Evolutionary conservation across 2,329 filamentous ascomycete genomes (phyloP), one percentile per base, ranked within the genome.

Genomic region (Neonectria ditissima): DNA sequence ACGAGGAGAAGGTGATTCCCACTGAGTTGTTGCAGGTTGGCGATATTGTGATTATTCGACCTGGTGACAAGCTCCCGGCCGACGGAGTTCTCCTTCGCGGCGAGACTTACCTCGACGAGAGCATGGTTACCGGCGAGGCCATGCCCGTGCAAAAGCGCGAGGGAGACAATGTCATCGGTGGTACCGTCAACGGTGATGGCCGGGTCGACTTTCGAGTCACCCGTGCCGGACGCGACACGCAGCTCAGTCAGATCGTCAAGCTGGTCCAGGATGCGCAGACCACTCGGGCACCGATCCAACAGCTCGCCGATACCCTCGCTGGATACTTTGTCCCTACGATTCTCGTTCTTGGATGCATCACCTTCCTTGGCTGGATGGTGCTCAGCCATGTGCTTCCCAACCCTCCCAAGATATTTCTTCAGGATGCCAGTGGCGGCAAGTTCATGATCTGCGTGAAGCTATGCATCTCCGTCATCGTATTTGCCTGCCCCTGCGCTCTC

Each of bases 241-340:
- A 98, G 77, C 89, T 99, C 59, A 97, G 94, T 79, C 96, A 98
- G 79, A 99, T 99, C 69, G 96, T 99, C 67, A 96, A 95, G 78
- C 87, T 98, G n/a, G 96, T 99, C 0, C 96, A 99, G 79, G 93
- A 97, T 77, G 96, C 96, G 3, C 96, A 99, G 78, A 98, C 95
- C 2, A 95, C 89, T 55, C 89, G 96, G 41, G 96, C 96, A 8
- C 96, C 96, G 0, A 99, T 99, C 63, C 96, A 99, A 78, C 89
- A 93, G 47, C 87, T 98, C 75, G 96, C 94, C 4, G 96, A 99
- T 79, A 89, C 88, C 3, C 88, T 99, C 47, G 94, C 96, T 16
- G 95, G 96, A 14, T 96, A 96, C 78, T 99, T 99, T 73, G 92
- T 99, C 1, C 96, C 96, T 0, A 86, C 89, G 14, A 97, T 99